phyloP scores from a whole-genome alignment of 106 monocot species.

The Dioscorea dumetorum region DNA sequence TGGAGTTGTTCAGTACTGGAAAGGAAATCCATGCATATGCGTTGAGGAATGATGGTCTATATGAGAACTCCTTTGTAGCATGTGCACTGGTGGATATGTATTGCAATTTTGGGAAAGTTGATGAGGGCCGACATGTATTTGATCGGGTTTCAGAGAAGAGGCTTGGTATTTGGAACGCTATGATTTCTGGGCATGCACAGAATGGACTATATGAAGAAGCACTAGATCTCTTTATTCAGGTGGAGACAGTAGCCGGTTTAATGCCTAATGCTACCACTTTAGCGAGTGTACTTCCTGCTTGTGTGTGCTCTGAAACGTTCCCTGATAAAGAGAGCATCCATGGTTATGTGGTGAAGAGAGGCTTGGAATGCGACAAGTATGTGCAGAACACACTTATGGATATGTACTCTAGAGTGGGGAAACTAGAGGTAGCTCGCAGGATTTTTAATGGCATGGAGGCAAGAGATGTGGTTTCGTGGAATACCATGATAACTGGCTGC shows the following conservation, averaged over 20 bases:
- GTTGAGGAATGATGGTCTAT: conserved; percentile 42
- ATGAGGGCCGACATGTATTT: conserved; percentile 46
- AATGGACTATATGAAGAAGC: conserved; percentile 64
- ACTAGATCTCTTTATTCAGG: conserved; percentile 50
- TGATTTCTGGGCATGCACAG: conserved; percentile 77
- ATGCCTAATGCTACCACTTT: conserved; percentile 77
- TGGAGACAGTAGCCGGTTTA: conserved; percentile 49
- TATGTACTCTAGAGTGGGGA: conserved; percentile 77
- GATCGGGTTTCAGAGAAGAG: conserved; percentile 29
- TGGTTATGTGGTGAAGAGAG: conserved; percentile 74
- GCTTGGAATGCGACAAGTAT: conserved; percentile 54
- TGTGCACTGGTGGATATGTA: conserved; percentile 91
- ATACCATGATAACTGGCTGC: conserved; percentile 76
- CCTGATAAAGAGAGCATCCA: conserved; percentile 63
- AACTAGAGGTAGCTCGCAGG: conserved; percentile 39
- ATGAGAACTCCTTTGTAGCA: conserved; percentile 73
- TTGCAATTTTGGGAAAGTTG: conserved; percentile 55
- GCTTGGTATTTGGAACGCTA: conserved; percentile 89
- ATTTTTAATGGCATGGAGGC: conserved; percentile 54
- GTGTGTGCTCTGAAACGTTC: conserved; percentile 55
- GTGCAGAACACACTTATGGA: conserved; percentile 94
- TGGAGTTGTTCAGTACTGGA: conserved; percentile 48
- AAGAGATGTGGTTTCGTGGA: conserved; percentile 84
- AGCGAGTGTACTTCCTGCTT: conserved; percentile 77
- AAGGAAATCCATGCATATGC: conserved; percentile 72